Conservation (phyloP, 2,329 filamentous ascomycete species). For the Monilinia fructicola region DNA sequence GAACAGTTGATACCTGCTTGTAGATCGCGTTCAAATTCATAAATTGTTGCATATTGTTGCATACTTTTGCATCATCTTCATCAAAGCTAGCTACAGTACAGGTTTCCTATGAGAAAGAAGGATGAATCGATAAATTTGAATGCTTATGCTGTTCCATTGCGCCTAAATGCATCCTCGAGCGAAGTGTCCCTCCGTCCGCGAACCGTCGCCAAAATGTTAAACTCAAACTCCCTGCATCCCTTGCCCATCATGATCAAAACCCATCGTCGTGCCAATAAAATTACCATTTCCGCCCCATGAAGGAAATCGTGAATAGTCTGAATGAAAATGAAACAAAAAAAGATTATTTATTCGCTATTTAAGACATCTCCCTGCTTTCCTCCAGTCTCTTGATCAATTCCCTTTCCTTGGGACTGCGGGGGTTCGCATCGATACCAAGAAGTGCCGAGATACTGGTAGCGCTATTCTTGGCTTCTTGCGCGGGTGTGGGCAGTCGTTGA, state of each 20-base stretch:
- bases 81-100: neutral
- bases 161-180: conserved; percentile 5
- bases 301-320: neutral
- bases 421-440: conserved; percentile 49
- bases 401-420: conserved; percentile 50
- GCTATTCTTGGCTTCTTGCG: conserved; percentile 43
- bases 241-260: neutral
- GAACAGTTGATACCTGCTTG: neutral
- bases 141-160: neutral
- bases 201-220: neutral
- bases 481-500: conserved; percentile 54
- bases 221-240: neutral
- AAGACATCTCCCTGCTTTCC: conserved; percentile 44
- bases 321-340: neutral
- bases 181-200: neutral
- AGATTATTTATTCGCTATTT: neutral
- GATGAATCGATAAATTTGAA: neutral
- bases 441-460: conserved; percentile 61
- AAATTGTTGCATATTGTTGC: neutral
- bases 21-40: neutral
- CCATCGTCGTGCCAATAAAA: neutral
- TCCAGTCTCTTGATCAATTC: conserved; percentile 58
- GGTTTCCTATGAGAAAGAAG: neutral
- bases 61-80: neutral
- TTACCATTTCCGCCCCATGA: neutral